A percentile compares a stretch with the other conserved stretches of the same genome.
These are phyloP conservation scores for Phytophthora pseudosyringae DNA, from an alignment of 352 stramenopile genomes.

Conservation along the genomic window DNA sequence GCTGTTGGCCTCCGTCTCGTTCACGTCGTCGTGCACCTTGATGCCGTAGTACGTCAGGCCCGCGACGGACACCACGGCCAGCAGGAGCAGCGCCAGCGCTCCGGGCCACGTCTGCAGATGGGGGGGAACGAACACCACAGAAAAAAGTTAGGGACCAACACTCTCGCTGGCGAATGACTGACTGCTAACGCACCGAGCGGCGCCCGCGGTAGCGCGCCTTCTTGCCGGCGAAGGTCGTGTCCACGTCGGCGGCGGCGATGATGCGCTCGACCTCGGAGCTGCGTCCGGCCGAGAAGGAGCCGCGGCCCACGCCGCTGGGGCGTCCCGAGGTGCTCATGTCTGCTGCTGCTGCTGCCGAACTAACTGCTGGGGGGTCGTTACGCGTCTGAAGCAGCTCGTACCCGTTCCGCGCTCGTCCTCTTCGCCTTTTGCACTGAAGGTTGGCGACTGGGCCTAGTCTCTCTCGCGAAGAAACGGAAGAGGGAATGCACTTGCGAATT, in stretches of 20 bases:
- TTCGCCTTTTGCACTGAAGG: conserved; percentile 31
- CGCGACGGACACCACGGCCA: conserved; percentile 62
- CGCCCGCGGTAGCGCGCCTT: conserved; percentile 75
- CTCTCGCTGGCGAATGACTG: too few relatives aligned
- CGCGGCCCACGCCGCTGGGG: conserved; percentile 37
- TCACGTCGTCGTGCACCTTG: conserved; percentile 65
- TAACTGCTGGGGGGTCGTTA: conserved; percentile 12
- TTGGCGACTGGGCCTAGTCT: conserved; percentile 12
- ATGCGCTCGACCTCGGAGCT: conserved; percentile 86
- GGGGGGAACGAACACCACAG: conserved; percentile 3
- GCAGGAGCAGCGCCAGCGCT: conserved; percentile 65
- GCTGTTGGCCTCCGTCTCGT: conserved; percentile 53
- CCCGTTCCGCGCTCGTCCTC: conserved; percentile 1
- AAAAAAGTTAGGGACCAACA: conserved; percentile 8
- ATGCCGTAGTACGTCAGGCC: conserved; percentile 84
- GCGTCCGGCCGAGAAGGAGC: conserved; percentile 56
- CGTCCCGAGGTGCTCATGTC: conserved; percentile 45
- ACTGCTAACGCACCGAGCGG: conserved; percentile 52
- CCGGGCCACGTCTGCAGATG: conserved; percentile 73
- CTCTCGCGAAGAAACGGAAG: conserved; percentile 33
- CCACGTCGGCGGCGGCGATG: conserved; percentile 78
- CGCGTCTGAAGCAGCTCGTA: conserved; percentile 9
- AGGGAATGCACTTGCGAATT: conserved; percentile 6
- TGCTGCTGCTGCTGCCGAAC: conserved; percentile 10
- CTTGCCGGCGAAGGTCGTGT: conserved; percentile 83